A percentile compares a stretch with the other conserved stretches of the same genome.
Conservation (phyloP, 2,329 filamentous ascomycete genomes). For the Talaromyces marneffei region DNA sequence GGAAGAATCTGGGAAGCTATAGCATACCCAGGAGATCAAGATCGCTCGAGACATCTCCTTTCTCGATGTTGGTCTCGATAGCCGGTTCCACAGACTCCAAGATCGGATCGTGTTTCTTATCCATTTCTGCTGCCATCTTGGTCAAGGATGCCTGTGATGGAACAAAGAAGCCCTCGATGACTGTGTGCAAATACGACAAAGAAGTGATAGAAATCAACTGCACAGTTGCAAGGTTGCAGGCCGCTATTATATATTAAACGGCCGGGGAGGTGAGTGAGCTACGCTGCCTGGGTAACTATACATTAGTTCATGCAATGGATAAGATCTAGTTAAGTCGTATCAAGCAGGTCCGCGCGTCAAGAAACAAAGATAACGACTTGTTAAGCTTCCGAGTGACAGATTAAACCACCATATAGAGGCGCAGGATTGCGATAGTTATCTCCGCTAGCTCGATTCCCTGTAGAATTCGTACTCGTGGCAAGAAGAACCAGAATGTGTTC, state of each 20-base stretch:
- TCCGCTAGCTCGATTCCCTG: neutral
- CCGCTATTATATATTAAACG: neutral
- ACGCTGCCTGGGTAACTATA: neutral
- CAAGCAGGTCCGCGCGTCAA: neutral
- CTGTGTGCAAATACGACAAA: neutral
- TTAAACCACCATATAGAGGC: neutral
- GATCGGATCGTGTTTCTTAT: neutral
- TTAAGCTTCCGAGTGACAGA: neutral
- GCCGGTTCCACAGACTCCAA: neutral
- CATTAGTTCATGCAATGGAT: neutral
- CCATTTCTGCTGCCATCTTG: slow-evolving; percentile 5
- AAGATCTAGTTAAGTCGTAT: neutral
- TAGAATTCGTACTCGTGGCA: neutral
- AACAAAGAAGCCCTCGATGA: neutral
- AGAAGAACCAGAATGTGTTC: neutral
- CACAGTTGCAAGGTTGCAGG: neutral
- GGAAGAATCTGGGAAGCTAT: neutral
- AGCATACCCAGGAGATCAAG: slow-evolving; percentile 11
- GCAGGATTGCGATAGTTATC: neutral
- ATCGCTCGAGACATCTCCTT: slow-evolving; percentile 8
- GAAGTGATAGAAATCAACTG: neutral
- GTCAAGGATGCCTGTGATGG: neutral
- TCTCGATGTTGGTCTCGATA: neutral
- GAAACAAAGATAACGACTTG: neutral
- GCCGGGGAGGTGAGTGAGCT: neutral